These are phyloP conservation scores for Penicillium nordicum DNA, from an alignment of 2,329 filamentous ascomycete genomes.

Conservation along the genomic window DNA sequence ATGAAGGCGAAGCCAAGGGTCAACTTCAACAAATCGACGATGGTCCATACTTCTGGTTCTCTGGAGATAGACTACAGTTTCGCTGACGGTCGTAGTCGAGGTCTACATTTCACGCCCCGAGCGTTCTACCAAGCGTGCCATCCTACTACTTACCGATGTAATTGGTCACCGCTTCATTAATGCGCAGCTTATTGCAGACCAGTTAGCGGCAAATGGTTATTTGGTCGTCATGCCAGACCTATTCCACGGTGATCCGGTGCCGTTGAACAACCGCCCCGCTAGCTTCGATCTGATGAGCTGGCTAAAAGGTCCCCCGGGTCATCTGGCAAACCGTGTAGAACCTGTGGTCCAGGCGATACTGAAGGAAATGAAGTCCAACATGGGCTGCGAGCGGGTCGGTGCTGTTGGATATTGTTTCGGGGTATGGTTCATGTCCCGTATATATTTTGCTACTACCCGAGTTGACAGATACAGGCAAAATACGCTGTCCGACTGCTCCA, in stretches of 20 bases:
- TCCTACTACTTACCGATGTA: slow-evolving; percentile 19
- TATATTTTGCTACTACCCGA: background rate
- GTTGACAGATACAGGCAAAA: slow-evolving; percentile 34
- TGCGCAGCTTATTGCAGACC: slow-evolving; percentile 20
- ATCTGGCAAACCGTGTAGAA: slow-evolving; percentile 15
- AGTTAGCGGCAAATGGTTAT: slow-evolving; percentile 21
- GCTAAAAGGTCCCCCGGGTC: slow-evolving; percentile 19
- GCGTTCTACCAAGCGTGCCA: slow-evolving; percentile 10
- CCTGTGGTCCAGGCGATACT: slow-evolving; percentile 17
- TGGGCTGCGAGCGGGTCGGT: slow-evolving; percentile 18
- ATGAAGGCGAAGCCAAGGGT: slow-evolving; percentile 19
- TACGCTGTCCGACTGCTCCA: slow-evolving; percentile 66
- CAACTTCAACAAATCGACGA: slow-evolving; percentile 13
- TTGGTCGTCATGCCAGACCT: slow-evolving; percentile 22
- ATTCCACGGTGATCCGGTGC: slow-evolving; percentile 20
- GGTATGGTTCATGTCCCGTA: background rate
- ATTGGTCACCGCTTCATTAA: slow-evolving; percentile 23
- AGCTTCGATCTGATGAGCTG: slow-evolving; percentile 18
- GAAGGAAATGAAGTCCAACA: slow-evolving; percentile 13
- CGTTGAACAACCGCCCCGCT: slow-evolving; percentile 15
- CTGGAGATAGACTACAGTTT: background rate
- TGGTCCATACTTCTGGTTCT: slow-evolving; percentile 5
- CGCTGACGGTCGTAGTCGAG: slow-evolving; percentile 13
- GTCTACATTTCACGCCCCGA: slow-evolving; percentile 13
- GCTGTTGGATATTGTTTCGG: slow-evolving; percentile 23